These are phyloP conservation scores for Cinnamomum chago DNA, from an alignment of 164 flowering plant species.

Conservation along the genomic window DNA sequence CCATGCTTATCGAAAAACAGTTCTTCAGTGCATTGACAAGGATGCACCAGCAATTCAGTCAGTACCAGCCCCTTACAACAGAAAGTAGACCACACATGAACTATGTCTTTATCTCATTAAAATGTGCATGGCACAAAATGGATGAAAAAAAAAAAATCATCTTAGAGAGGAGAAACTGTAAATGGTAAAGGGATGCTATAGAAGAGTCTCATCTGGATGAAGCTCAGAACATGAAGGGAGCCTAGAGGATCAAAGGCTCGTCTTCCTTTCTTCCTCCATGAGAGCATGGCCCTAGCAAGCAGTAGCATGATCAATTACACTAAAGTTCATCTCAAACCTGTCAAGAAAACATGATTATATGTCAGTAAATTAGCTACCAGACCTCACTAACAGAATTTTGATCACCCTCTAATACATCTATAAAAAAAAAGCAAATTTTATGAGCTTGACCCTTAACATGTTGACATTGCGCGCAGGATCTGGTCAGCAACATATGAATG, in stretches of 20 bases:
- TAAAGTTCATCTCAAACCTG: background rate
- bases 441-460: background rate
- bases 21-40: background rate
- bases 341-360: background rate
- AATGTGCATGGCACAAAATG: background rate
- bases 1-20: background rate
- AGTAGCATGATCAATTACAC: no score
- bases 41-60: no score
- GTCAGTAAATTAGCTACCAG: background rate
- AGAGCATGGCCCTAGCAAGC: no score
- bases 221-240: background rate
- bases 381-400: background rate
- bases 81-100: background rate
- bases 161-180: background rate
- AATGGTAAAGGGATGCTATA: background rate
- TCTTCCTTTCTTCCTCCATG: no score
- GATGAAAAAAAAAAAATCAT: background rate
- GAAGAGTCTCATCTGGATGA: background rate
- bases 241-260: background rate
- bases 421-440: background rate
- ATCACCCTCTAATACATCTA: background rate
- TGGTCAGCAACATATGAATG: background rate
- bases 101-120: background rate
- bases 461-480: background rate
- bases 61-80: no score